These are phyloP conservation scores for Oxytropis ochrocephala DNA, from an alignment of 306 rosid species.

Conservation along the genomic window DNA sequence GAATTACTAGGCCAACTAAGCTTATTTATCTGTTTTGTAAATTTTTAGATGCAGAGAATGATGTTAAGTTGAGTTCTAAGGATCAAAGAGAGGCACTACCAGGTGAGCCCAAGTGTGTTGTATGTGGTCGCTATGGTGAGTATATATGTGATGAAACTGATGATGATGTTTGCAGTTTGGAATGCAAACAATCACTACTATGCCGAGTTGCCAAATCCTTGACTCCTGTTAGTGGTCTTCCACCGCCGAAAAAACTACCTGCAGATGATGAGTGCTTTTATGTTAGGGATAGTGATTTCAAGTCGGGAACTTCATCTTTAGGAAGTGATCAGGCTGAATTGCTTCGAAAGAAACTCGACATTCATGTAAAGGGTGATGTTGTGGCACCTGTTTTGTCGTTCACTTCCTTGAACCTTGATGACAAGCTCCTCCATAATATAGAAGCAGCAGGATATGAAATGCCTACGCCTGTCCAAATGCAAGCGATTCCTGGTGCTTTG, in stretches of 20 bases:
- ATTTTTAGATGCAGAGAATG: conserved; percentile 24
- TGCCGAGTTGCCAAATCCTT: conserved; percentile 27
- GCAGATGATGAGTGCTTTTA: conserved; percentile 71
- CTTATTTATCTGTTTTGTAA: not conserved
- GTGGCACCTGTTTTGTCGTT: conserved; percentile 59
- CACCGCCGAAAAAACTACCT: conserved; percentile 33
- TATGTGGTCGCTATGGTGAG: conserved; percentile 81
- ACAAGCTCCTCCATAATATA: conserved; percentile 60
- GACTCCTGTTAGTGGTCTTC: conserved; percentile 14
- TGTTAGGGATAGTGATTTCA: conserved; percentile 39
- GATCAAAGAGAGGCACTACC: conserved; percentile 72
- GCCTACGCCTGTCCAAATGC: conserved; percentile 93
- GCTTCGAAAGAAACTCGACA: conserved; percentile 55
- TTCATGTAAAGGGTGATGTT: conserved; percentile 52
- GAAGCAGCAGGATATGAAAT: conserved; percentile 71
- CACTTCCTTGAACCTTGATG: conserved; percentile 50
- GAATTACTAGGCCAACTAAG: not conserved
- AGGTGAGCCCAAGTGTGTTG: conserved; percentile 65
- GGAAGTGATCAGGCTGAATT: conserved; percentile 37
- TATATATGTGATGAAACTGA: conserved; percentile 77
- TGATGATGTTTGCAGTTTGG: conserved; percentile 82
- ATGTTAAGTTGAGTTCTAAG: conserved; percentile 43
- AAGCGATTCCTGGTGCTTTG: conserved; percentile 78
- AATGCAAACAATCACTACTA: conserved; percentile 58
- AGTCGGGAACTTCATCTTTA: conserved; percentile 26